Conservation (phyloP, 106 monocot genomes). For the Iris macrosiphon region DNA sequence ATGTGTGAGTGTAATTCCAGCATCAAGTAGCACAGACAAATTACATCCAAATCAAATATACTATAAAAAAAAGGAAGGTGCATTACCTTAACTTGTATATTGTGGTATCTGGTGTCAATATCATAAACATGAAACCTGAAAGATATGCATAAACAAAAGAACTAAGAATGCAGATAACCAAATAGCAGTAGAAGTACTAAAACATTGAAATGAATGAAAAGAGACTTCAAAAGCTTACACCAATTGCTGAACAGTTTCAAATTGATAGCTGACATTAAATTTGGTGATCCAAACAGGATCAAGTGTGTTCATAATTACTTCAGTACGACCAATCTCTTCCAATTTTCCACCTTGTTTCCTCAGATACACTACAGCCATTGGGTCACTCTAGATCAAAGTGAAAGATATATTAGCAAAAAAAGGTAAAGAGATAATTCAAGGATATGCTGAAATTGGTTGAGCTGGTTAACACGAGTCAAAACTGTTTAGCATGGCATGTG, state of each 20-base stretch:
- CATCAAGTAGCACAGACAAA: no score
- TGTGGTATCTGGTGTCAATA: conserved; percentile 49
- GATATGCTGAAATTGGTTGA: no score
- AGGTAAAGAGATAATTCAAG: no score
- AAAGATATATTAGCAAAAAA: no score
- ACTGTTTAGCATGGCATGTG: no score
- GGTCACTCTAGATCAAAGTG: conserved; percentile 46
- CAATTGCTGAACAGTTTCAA: conserved; percentile 60
- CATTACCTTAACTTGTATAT: conserved; percentile 46
- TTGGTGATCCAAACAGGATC: conserved; percentile 65
- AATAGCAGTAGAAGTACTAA: neutral
- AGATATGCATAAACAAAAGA: conserved; percentile 3
- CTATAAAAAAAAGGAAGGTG: neutral
- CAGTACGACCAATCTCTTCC: conserved; percentile 60
- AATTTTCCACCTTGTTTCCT: conserved; percentile 32
- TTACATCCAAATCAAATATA: conserved; percentile 1
- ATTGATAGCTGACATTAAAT: conserved; percentile 45
- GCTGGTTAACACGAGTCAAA: no score
- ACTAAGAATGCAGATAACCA: neutral
- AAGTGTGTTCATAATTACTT: conserved; percentile 53
- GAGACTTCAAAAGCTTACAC: conserved; percentile 28
- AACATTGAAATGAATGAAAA: neutral
- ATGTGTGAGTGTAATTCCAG: no score
- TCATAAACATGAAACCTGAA: conserved; percentile 53
- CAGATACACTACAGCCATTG: conserved; percentile 44